Base-by-base conservation (phyloP, 257 asterid species). In the Linderniella brevidens region DNA sequence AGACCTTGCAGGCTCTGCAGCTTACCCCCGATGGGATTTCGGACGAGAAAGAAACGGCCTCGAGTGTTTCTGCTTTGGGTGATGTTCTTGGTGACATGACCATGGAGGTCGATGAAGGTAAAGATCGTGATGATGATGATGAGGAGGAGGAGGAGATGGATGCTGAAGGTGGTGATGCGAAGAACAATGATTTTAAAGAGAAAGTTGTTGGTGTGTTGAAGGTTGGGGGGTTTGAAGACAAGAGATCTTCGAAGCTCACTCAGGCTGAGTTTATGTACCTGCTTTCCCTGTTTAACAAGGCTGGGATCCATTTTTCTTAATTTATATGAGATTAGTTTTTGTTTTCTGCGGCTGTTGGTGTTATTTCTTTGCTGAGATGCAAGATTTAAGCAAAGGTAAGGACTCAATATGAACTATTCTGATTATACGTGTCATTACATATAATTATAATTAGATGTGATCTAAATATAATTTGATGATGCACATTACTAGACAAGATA, bases 241-340 rank as follows among this genome's bases (percentile, higher is more conserved):
- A 68, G 53, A 74, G 97, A 52, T 60, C 97, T 39, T 80, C 90
- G 11, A 83, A 80, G 62, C 92, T 83, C 19, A 9, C 84, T 10
- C 97, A 83, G 43, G 76, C 72, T 11, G 95, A 88, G 65, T 88
- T 83, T 52, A 80, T 83, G 86, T 85, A 74, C 59, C 69, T 88
- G 19, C 82, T 88, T 53, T 67, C 95, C 41, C 60, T 82, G 41
- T 86, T 86, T 47, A 79, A 82, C 58, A 61, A 66, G 64, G 78
- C 92, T 50, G 96, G 96, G 10, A 78, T 86, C 49, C 96, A 79
- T 69, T 86, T 86, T 59, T 74, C 92, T 53, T 86, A 75, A 66
- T 55, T 19, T 2, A 2, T 16, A 44, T 46, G 51, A n/a, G n/a
- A n/a, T 35, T 46, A 46, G 25, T 17, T 4, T 46, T 17, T 17